Evolutionary conservation across 495 filamentous ascomycete species (phyloP).

Genomic region (Penicillium longicatenatum): DNA sequence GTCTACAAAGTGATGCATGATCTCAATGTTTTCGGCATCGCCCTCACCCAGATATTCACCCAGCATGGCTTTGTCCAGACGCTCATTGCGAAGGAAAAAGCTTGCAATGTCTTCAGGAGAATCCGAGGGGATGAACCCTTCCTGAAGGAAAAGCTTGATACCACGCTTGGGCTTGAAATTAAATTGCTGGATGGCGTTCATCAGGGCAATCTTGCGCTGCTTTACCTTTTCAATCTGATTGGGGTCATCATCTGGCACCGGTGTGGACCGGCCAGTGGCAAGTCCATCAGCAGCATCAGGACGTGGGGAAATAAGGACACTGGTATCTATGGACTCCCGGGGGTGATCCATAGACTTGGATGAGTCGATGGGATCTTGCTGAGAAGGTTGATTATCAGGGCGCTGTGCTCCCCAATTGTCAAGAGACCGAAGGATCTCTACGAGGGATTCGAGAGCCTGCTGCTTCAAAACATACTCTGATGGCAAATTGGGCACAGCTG

Average conservation of each 20-base stretch:
- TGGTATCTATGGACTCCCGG: conserved; percentile 79
- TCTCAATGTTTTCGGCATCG: conserved; percentile 86
- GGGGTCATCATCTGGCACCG: conserved; percentile 83
- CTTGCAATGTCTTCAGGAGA: conserved; percentile 78
- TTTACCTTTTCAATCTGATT: conserved; percentile 90
- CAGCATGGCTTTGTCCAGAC: conserved; percentile 85
- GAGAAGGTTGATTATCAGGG: conserved; percentile 59
- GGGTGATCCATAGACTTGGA: conserved; percentile 73
- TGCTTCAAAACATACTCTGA: conserved; percentile 87
- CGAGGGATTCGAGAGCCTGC: conserved; percentile 81
- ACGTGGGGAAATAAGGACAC: conserved; percentile 52
- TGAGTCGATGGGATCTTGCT: conserved; percentile 40
- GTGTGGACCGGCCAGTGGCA: conserved; percentile 65
- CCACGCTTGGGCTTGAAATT: conserved; percentile 98
- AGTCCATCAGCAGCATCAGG: conserved; percentile 44
- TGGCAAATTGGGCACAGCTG: conserved; percentile 64
- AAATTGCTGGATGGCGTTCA: conserved; percentile 86
- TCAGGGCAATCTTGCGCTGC: conserved; percentile 87
- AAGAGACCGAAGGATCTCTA: conserved; percentile 83
- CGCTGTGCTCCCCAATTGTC: conserved; percentile 90
- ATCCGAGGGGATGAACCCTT: conserved; percentile 81
- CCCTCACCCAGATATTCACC: conserved; percentile 96
- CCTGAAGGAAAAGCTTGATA: conserved; percentile 76
- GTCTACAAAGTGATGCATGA: conserved; percentile 98
- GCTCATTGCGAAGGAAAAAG: conserved; percentile 75